Base-by-base conservation (phyloP, 768 basidiomycete species). In the Boletus bicolor region DNA sequence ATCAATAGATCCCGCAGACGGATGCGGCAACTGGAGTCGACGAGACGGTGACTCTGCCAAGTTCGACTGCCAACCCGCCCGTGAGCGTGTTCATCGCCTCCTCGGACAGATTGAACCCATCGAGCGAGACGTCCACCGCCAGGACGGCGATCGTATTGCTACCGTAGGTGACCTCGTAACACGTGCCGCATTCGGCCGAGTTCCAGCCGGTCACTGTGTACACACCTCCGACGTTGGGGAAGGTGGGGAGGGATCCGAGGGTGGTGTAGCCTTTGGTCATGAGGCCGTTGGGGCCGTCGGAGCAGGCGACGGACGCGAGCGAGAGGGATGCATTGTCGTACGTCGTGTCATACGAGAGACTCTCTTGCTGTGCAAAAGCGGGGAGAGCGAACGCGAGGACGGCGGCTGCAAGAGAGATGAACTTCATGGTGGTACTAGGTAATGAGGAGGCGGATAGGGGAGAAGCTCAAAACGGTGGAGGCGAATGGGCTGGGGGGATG, bases 81-180 rank as follows among this genome's bases (percentile, higher is more conserved):
- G 84, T 85, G 56, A 85, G 65, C 14, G 60, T 62, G 56, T 85
- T 77, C 82, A 85, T 80, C n/a, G 83, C 82, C 21, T 63, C 68
- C 58, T 76, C 61, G 0, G 81, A 77, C 30, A 85, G 66, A 54
- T 80, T 82, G 60, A 82, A 83, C 7, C 75, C 77, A 0, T 58
- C 57, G 3, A 5, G 28, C 10, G 62, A 58, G 17, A 46, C 45
- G 39, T 74, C 75, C 10, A 75, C 63, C 6, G 72, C 74, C 51
- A 70, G 53, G 5, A 67, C 46, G 14, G 19, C 2, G 39, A 75
- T 39, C 2, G 59, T 64, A 5, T 4, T 60, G 32, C n/a, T 44
- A 4, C 44, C 50, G 38, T 69, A 73, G 5, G 68, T 73, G 51
- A 73, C 39, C 1, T 62, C 4, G 49, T 69, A 72, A 38, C 72